Evolutionary conservation across 129 eudicot genomes (phyloP).

Genomic region (Arctium minus): DNA sequence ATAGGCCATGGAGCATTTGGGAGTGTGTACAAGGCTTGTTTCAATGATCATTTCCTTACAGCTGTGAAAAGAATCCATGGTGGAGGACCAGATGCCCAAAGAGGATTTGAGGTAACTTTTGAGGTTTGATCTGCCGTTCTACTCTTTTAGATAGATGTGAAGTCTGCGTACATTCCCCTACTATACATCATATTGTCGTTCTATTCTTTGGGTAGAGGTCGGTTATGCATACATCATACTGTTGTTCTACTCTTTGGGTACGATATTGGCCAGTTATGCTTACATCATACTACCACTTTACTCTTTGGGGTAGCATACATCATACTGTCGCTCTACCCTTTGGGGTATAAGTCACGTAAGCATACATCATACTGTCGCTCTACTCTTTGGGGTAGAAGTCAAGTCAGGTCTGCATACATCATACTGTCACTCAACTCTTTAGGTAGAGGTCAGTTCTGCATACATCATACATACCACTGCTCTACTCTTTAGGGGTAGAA

Average conservation of each 20-base stretch:
- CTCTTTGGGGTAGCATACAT: too few species aligned
- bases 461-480: neutral
- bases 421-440: too few species aligned
- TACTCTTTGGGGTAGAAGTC: neutral
- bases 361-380: neutral
- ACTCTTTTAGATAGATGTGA: neutral
- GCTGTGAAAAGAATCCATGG: conserved; percentile 69
- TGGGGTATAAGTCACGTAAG: too few species aligned
- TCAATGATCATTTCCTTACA: conserved; percentile 59
- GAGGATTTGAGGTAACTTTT: conserved; percentile 73
- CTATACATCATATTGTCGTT: neutral
- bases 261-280: too few species aligned
- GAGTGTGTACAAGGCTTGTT: conserved; percentile 75
- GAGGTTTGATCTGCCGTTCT: neutral
- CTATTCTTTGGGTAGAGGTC: neutral
- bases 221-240: neutral
- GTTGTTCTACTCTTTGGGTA: too few species aligned
- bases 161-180: neutral
- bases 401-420: neutral
- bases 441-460: neutral
- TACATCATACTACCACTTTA: too few species aligned
- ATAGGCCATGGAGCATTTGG: conserved; percentile 77
- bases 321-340: too few species aligned
- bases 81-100: conserved; percentile 55
- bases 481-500: neutral